Evolutionary conservation across 371 early-diverging fungal genomes (phyloP), one percentile per base, ranked within the genome.

Genomic region (Smittium culicis): DNA sequence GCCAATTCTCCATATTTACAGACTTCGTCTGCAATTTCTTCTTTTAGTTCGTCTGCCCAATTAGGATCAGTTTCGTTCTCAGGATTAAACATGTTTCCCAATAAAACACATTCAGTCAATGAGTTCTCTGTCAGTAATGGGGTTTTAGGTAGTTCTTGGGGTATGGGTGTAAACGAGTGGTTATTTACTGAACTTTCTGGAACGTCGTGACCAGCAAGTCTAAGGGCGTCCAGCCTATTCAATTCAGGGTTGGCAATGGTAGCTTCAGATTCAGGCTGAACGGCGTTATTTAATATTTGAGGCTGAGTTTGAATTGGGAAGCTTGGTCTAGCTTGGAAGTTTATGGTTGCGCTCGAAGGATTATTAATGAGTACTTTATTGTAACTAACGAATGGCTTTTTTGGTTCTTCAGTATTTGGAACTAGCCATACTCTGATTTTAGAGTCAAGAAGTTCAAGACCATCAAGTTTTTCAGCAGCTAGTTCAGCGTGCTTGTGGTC

Each of bases 71-170:
- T 86, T 76, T 92, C 93, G 66, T 91, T 90, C 45, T 77, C 84
- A 25, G 93, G 93, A 62, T 93, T 84, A 71, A 94, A 94, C 95
- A 94, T 93, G 69, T 95, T 92, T 68, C 85, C 86, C 70, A 96
- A 74, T 73, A 90, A 75, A n/a, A 92, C 45, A 60, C 60, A 60
- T 16, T 60, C 27, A 8, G 60, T 32, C 5, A 29, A 16, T 60
- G 8, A 14, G 60, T 11, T 60, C 14, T 8, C 60, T 60, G 17
- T n/a, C 54, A 17, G 17, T 54, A n/a, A 17, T 17, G 54, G 54
- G 17, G n/a, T 54, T 54, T 54, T 54, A 17, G 17, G 54, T 17
- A 54, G 54, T 17, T 34, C 34, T 24, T 32, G 77, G 35, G 61
- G 31, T 28, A 56, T 14, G 31, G 67, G 25, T 34, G 25, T 60